Evolutionary conservation across 305 asterid genomes (phyloP).

Genomic region (Striga hermonthica): DNA sequence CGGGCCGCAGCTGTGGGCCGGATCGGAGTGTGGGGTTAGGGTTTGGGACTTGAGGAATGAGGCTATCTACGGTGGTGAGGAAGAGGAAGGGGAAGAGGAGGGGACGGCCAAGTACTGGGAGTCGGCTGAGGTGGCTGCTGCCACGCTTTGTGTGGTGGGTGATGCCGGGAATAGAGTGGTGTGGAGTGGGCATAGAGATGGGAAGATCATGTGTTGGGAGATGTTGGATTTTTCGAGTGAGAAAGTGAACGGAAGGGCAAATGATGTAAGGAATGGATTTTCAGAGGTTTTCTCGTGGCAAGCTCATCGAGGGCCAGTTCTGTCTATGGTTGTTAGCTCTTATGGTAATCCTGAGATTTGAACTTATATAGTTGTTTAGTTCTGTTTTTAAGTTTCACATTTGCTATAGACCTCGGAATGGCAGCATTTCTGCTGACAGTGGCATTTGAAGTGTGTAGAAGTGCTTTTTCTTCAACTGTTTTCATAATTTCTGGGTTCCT

Average conservation of each 20-base stretch:
- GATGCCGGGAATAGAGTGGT: conserved; percentile 70
- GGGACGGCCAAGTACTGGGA: conserved; percentile 65
- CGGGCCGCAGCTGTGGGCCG: conserved; percentile 86
- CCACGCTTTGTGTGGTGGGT: conserved; percentile 67
- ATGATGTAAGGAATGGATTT: conserved; percentile 40
- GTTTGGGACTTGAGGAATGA: conserved; percentile 67
- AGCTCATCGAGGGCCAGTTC: conserved; percentile 82
- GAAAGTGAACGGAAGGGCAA: conserved; percentile 33
- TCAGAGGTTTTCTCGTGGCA: conserved; percentile 77
- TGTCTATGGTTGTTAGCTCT: conserved; percentile 73
- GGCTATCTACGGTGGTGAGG: conserved; percentile 43
- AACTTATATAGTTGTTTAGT: conserved; percentile 11
- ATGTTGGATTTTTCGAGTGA: conserved; percentile 42
- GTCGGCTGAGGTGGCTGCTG: conserved; percentile 50
- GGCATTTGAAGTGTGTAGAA: conserved; percentile 19
- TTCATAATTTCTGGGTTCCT: background rate
- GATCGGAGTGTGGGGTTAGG: conserved; percentile 75
- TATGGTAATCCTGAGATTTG: conserved; percentile 51
- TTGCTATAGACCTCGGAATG: conserved; percentile 19
- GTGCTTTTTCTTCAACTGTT: conserved; percentile 6
- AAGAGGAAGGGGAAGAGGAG: conserved; percentile 50
- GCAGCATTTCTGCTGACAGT: conserved; percentile 10
- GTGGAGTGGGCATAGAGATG: conserved; percentile 97
- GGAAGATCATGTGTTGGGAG: conserved; percentile 82
- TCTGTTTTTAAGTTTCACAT: conserved; percentile 2